Percentiles rank a stretch among this genome's conserved stretches.
phyloP scores from a whole-genome alignment of 495 filamentous ascomycete species.

The Penicillium salamii region DNA sequence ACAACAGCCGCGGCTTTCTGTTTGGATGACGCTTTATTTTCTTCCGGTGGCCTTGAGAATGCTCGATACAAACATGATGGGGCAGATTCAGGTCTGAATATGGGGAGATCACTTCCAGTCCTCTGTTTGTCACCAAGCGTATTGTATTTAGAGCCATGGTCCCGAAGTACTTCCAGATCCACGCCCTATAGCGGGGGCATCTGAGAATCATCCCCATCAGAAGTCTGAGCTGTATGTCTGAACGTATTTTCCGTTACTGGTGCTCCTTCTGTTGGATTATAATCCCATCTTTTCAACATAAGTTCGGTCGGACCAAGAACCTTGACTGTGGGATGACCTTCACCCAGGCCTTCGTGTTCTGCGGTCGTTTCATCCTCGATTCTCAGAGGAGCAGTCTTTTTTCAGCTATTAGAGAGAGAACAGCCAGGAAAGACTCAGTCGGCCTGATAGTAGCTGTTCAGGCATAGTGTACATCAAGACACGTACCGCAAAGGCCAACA shows the following conservation, averaged over 20 bases:
- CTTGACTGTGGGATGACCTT: slow-evolving; percentile 67
- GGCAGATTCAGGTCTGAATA: slow-evolving; percentile 63
- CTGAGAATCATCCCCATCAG: slow-evolving; percentile 9
- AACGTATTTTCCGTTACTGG: slow-evolving; percentile 12
- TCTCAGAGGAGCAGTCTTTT: slow-evolving; percentile 71
- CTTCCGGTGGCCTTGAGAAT: slow-evolving; percentile 14
- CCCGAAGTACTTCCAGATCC: slow-evolving; percentile 64
- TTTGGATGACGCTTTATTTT: slow-evolving; percentile 6
- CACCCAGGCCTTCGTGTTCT: slow-evolving; percentile 69
- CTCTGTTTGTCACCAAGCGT: slow-evolving; percentile 7
- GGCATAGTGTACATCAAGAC: slow-evolving; percentile 77
- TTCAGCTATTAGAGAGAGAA: slow-evolving; percentile 75
- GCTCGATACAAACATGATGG: slow-evolving; percentile 40
- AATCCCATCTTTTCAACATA: slow-evolving; percentile 75
- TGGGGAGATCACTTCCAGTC: slow-evolving; percentile 46
- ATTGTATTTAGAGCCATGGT: slow-evolving; percentile 27
- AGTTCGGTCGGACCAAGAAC: slow-evolving; percentile 71
- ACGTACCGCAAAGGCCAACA: slow-evolving; percentile 74
- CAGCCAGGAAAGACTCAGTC: slow-evolving; percentile 72
- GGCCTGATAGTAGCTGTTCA: slow-evolving; percentile 75
- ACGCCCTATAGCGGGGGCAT: slow-evolving; percentile 69
- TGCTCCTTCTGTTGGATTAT: slow-evolving; percentile 57
- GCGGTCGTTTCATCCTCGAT: slow-evolving; percentile 63
- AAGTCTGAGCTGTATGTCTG: slow-evolving; percentile 10
- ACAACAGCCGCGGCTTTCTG: slow-evolving; percentile 28